Base-by-base conservation (phyloP, 352 stramenopile genomes). In the Pythium scleroteichum region DNA sequence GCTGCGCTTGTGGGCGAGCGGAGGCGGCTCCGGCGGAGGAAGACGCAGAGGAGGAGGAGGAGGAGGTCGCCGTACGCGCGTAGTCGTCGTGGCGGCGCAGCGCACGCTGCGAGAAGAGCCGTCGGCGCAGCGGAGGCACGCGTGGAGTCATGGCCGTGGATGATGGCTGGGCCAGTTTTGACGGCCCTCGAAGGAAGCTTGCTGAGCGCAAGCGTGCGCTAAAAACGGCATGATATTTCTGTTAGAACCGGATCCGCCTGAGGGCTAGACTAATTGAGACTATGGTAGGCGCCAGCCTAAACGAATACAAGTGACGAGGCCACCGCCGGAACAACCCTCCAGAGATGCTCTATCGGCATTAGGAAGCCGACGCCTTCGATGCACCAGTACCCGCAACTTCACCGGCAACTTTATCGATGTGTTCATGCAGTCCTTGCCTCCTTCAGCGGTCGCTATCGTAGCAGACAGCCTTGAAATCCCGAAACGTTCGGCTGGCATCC, bases 81-180 rank as follows among this genome's bases (percentile, higher is more conserved):
- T 64, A 61, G 10, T 82, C 76, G 29, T 87, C 75, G 44, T 68
- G 71, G 47, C 65, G 76, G 41, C 75, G 66, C 50, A 82, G 53
- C 32, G 81, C 77, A 58, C 87, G 76, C 67, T 86, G 76, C 41
- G 81, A 90, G 64, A 90, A 87, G 24, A 76, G 59, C 35, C 78
- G 67, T 6, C 66, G 68, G 17, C 71, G 68, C 53, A 68, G 27
- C 24, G 45, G 44, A 38, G 51, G 49, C 42, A 60, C n/a, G 49
- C 50, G 49, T 29, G 59, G 40, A 2, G n/a, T 51, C 48, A 62
- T 62, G 20, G 7, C 33, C 16, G 19, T 1, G 17, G 42, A 29
- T 49, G 19, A 17, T 4, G 9, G 19, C 14, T 3, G 9, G 16
- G n/a, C n/a, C n/a, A n/a, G n/a, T n/a, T n/a, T n/a, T n/a, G n/a